Conservation (phyloP, 768 basidiomycete genomes). For the Russula compacta region DNA sequence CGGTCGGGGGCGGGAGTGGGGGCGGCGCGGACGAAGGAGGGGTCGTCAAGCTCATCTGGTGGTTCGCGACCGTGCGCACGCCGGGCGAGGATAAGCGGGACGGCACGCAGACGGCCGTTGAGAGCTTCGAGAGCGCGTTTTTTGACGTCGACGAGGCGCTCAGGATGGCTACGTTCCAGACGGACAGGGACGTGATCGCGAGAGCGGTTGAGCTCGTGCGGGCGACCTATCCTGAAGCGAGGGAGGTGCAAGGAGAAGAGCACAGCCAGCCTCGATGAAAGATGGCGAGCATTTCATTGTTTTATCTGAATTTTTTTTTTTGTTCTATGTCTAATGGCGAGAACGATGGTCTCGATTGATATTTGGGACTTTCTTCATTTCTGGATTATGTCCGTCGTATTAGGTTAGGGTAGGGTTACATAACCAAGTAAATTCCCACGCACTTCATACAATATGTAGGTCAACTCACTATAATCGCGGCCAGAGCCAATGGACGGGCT, state of each 20-base stretch:
- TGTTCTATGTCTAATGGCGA: neutral
- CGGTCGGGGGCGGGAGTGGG: neutral
- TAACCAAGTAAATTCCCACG: too few species aligned
- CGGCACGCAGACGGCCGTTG: slow-evolving; percentile 23
- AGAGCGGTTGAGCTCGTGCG: slow-evolving; percentile 8
- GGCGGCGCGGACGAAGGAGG: slow-evolving; percentile 15
- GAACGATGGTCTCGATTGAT: neutral
- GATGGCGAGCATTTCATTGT: too few species aligned
- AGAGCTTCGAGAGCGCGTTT: slow-evolving; percentile 16
- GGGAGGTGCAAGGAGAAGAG: neutral
- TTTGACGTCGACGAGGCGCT: slow-evolving; percentile 9
- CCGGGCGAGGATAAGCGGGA: slow-evolving; percentile 22
- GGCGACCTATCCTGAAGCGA: slow-evolving; percentile 2
- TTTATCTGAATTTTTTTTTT: neutral
- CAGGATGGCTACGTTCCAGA: neutral
- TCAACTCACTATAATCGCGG: too few species aligned
- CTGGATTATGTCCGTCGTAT: neutral
- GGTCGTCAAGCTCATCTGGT: slow-evolving; percentile 40
- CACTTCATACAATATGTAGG: too few species aligned
- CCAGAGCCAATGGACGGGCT: too few species aligned
- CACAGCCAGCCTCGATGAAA: too few species aligned
- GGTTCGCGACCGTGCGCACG: slow-evolving; percentile 36
- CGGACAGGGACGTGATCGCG: slow-evolving; percentile 8
- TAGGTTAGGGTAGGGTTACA: too few species aligned
- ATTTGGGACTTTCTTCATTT: neutral